Base-by-base conservation (phyloP, 441 rosid genomes). In the Populus tomentosa region DNA sequence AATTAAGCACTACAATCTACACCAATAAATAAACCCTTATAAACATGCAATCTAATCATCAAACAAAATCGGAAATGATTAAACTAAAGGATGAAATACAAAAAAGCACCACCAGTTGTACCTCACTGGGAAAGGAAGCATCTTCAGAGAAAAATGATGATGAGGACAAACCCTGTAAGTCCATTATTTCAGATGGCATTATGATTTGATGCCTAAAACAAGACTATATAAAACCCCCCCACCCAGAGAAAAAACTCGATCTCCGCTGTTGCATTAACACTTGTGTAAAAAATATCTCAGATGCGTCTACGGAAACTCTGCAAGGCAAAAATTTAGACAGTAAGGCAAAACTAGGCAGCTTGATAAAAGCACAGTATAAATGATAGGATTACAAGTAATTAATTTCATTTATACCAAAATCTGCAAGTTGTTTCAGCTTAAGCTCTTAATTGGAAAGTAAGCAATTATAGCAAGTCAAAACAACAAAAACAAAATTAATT, bases 171-270 rank as follows among this genome's bases (percentile, higher is more conserved):
- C 86, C 78, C 78, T 80, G 81, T 40, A 77, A 77, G 70, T 87
- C 84, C 81, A 83, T 83, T 56, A 84, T 36, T 67, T 83, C 86
- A 63, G 82, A 85, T 13, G 87, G 90, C 88, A 87, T 86, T 81
- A 68, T 75, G 76, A 73, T 67, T 72, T 26, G 68, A 30, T 36
- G 11, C 18, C 64, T 70, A 66, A 46, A 69, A 65, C 18, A 65
- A 5, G 35, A 21, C 30, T 65, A 65, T 28, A 5, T 65, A 65
- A 24, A 78, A 18, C 5, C 75, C 42, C 38, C 61, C 56, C 70
- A 65, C 5, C 24, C 32, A 6, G 3, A 7, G 28, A 62, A 26
- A n/a, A 13, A 75, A 61, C 1, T 69, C 26, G 24, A 16, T 30
- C 46, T 36, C 42, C 35, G 26, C 42, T 68, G 77, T 67, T 50